A percentile compares a stretch with the other conserved stretches of the same genome.
Conservation (phyloP, 2,329 filamentous ascomycete species). For the Fusarium sp. region DNA sequence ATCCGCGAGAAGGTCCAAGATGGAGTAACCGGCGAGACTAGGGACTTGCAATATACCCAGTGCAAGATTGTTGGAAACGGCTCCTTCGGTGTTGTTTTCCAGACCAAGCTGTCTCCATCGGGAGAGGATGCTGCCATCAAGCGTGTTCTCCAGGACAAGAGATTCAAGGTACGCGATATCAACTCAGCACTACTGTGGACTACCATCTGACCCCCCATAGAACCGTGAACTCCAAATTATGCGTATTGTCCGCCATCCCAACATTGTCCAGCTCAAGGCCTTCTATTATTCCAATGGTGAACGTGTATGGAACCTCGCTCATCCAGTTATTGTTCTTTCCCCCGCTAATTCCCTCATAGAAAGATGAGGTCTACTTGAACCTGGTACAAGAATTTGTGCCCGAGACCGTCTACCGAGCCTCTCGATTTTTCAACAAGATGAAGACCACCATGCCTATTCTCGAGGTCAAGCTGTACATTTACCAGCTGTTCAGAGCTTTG, state of each 20-base stretch:
- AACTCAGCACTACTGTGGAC: neutral
- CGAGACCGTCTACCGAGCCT: conserved; percentile 97
- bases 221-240: conserved; percentile 99
- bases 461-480: conserved; percentile 99
- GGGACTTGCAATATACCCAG: conserved; percentile 97
- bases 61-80: conserved; percentile 99
- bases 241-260: conserved; percentile 98
- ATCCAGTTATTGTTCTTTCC: neutral
- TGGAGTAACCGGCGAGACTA: conserved; percentile 94
- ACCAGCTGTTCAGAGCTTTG: conserved; percentile 97
- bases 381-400: conserved; percentile 98
- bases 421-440: conserved; percentile 99
- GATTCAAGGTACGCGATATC: conserved; percentile 84
- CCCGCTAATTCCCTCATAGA: conserved; percentile 64
- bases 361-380: conserved; percentile 99
- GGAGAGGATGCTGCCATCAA: conserved; percentile 99
- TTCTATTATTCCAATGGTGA: conserved; percentile 99
- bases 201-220: conserved; percentile 62
- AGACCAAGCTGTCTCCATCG: conserved; percentile 97
- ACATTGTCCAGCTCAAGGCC: conserved; percentile 98
- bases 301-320: conserved; percentile 71
- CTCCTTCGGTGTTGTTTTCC: conserved; percentile 98
- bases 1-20: conserved; percentile 99
- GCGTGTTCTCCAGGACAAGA: conserved; percentile 97
- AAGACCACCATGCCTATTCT: conserved; percentile 99